Base-by-base conservation (phyloP, 305 asterid genomes). In the Euphrasia arctica region DNA sequence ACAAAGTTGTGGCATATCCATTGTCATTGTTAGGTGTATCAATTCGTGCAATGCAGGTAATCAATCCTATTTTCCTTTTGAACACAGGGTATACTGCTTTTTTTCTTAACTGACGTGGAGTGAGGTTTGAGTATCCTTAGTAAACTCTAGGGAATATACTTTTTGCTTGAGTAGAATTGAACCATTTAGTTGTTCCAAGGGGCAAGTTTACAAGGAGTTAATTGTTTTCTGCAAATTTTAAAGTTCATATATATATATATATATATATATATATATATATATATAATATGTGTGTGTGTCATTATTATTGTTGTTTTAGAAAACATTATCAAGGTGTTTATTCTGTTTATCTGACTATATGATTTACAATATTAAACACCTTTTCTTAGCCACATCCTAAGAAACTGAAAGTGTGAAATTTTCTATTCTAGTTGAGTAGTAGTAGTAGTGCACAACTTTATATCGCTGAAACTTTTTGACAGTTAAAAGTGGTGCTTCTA, bases 31-130 rank as follows among this genome's bases (percentile, higher is more conserved):
- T 91, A 75, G 97, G 92, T 32, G 98, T 91, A 60, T 91, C 97
- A 47, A 82, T 91, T 62, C 70, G 88, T 73, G 91, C 98, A 55
- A 91, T 91, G 98, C 89, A 91, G 98, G 98, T 91, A 47, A 67
- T 25, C 12, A 49, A 28, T 54, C 65, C 51, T 68, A 68, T 49
- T 64, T 50, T 47, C 25, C 42, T 59, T 45, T 67, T 15, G 51
- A 52, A 48, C 31, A 2, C 8, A 39, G n/a, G 48, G 13, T 47
- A 39, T 39, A 9, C 43, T 39, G 9, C 9, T 39, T 7, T 7
- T 36, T 39, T 39, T 39, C 43, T 39, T 6, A 39, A 39, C 8
- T 39, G 10, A 39, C 43, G 9, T 39, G 43, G 43, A 39, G 10
- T 39, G 43, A 39, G 43, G 43, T 39, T 39, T 7, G 43, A 39